Conservation (phyloP, 2,329 filamentous ascomycete species). For the Phaeosphaeria sp. region DNA sequence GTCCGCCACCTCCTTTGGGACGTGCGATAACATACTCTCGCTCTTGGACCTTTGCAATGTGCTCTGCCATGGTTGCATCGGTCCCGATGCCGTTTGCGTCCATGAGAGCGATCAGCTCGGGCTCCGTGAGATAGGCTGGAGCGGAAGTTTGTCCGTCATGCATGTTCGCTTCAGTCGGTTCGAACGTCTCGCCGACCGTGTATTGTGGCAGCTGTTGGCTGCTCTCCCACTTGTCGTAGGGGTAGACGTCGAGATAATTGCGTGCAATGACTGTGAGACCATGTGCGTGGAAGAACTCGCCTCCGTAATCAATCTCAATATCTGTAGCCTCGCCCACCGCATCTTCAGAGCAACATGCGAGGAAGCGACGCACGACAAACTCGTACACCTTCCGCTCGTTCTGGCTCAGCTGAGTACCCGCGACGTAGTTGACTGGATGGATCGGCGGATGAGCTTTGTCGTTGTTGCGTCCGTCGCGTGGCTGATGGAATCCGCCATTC, state of each 20-base stretch:
- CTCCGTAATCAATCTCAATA: slow-evolving; percentile 82
- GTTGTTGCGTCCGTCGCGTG: slow-evolving; percentile 84
- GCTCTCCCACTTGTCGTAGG: slow-evolving; percentile 96
- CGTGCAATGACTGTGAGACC: slow-evolving; percentile 84
- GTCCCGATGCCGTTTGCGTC: slow-evolving; percentile 98
- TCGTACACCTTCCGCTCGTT: slow-evolving; percentile 84
- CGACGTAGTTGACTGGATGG: slow-evolving; percentile 88
- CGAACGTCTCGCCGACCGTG: slow-evolving; percentile 78
- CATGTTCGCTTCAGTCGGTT: slow-evolving; percentile 87
- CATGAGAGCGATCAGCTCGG: slow-evolving; percentile 95
- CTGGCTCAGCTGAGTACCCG: slow-evolving; percentile 64
- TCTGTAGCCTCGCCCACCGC: slow-evolving; percentile 86
- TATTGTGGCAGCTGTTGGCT: slow-evolving; percentile 83
- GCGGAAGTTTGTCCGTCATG: slow-evolving; percentile 87
- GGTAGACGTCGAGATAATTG: slow-evolving; percentile 94
- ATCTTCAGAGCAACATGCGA: slow-evolving; percentile 95
- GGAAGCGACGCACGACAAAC: slow-evolving; percentile 87
- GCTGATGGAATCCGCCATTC: slow-evolving; percentile 79
- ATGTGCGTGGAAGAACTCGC: slow-evolving; percentile 80
- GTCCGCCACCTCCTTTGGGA: slow-evolving; percentile 51
- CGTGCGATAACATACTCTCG: slow-evolving; percentile 81
- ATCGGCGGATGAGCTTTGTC: slow-evolving; percentile 98
- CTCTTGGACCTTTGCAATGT: slow-evolving; percentile 94
- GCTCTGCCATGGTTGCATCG: slow-evolving; percentile 98
- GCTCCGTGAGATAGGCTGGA: slow-evolving; percentile 89